Evolutionary conservation across 192 early-diverging fungal genomes (phyloP).

Genomic region (Backusella westeae): DNA sequence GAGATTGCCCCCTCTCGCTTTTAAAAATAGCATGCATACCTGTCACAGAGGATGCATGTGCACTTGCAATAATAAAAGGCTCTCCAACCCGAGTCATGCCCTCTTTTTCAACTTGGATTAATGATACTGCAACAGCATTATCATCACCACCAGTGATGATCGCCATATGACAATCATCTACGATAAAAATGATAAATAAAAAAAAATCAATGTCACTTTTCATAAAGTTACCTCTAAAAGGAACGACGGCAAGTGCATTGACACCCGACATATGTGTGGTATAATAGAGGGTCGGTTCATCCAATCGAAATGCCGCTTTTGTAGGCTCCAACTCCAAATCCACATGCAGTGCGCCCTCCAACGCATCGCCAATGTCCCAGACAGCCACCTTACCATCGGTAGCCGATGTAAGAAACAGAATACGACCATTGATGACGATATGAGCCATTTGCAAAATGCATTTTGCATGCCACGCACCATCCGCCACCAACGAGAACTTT

Average conservation of each 20-base stretch:
- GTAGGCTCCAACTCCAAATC: constrained; percentile 16
- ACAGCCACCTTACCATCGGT: constrained; percentile 53
- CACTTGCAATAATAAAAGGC: constrained; percentile 29
- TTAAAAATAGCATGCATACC: constrained; percentile 26
- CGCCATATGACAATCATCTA: constrained; percentile 15
- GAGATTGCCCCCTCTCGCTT: no score
- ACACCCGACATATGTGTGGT: constrained; percentile 62
- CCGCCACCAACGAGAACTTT: constrained; percentile 47
- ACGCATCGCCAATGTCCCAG: constrained; percentile 43
- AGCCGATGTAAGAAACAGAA: constrained; percentile 54
- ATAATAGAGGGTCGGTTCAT: constrained; percentile 31
- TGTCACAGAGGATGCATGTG: constrained; percentile 73
- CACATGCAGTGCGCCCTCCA: constrained; percentile 13
- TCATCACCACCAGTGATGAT: constrained; percentile 78
- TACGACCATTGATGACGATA: constrained; percentile 25
- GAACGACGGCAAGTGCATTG: constrained; percentile 56
- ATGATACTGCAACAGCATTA: constrained; percentile 47
- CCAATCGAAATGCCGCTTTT: constrained; percentile 18
- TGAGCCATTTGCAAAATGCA: constrained; percentile 64
- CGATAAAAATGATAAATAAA: background rate
- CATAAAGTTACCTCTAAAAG: constrained; percentile 15
- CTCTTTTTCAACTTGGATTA: background rate
- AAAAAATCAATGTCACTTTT: background rate
- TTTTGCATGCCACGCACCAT: constrained; percentile 53
- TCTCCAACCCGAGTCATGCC: constrained; percentile 10